These are phyloP conservation scores for Meripilus lineatus DNA, from an alignment of 1,284 basidiomycete genomes.

Conservation along the genomic window DNA sequence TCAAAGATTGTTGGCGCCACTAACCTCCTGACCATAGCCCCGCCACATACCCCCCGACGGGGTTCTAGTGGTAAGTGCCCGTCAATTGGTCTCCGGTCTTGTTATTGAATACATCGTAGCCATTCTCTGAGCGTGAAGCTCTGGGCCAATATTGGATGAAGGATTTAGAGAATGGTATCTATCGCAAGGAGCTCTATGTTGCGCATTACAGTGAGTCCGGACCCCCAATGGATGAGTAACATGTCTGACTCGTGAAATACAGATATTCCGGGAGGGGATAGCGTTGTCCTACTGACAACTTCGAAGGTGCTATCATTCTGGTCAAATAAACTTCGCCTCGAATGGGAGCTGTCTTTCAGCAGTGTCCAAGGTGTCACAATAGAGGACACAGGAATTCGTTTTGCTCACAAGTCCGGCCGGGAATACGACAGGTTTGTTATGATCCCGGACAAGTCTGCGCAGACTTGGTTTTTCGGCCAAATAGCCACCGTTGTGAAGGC, in stretches of 20 bases:
- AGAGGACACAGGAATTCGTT: slow-evolving; percentile 83
- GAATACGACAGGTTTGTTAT: slow-evolving; percentile 73
- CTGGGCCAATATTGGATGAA: slow-evolving; percentile 96
- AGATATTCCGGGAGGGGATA: slow-evolving; percentile 81
- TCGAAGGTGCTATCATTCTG: slow-evolving; percentile 80
- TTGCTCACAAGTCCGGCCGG: slow-evolving; percentile 72
- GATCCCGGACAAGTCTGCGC: slow-evolving; percentile 68
- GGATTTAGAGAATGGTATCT: slow-evolving; percentile 86
- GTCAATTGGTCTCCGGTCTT: background rate
- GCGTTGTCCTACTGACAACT: slow-evolving; percentile 80
- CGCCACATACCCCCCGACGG: slow-evolving; percentile 85
- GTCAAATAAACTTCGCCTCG: slow-evolving; percentile 79
- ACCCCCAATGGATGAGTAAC: background rate
- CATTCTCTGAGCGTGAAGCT: slow-evolving; percentile 87
- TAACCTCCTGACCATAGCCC: slow-evolving; percentile 51
- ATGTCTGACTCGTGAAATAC: slow-evolving; percentile 8
- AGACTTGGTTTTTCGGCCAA: slow-evolving; percentile 75
- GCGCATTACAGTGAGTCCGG: slow-evolving; percentile 76
- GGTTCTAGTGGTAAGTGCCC: slow-evolving; percentile 67
- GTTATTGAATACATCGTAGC: slow-evolving; percentile 36
- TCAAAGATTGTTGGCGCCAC: no score
- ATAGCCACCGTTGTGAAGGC: slow-evolving; percentile 69
- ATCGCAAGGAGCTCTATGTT: slow-evolving; percentile 83
- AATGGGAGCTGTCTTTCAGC: slow-evolving; percentile 90
- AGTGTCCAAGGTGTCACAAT: slow-evolving; percentile 86